These are phyloP conservation scores for Keithomyces neogunnii DNA, from an alignment of 2,329 filamentous ascomycete species.

Conservation along the genomic window DNA sequence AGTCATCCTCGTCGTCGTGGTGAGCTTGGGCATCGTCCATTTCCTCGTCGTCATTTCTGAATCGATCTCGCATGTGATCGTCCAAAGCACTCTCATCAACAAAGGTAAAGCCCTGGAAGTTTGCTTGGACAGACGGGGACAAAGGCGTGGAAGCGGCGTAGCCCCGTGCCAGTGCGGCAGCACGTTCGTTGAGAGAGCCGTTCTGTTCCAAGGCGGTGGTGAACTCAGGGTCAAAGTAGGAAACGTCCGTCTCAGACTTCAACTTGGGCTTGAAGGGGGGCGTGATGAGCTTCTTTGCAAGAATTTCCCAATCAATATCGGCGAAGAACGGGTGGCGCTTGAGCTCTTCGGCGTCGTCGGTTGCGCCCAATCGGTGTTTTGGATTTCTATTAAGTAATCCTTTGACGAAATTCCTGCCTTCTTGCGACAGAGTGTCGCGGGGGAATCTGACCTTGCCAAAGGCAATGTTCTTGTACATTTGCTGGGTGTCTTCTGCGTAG, in stretches of 20 bases:
- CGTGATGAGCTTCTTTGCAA: slow-evolving; percentile 84
- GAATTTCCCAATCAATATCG: slow-evolving; percentile 85
- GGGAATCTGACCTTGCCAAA: slow-evolving; percentile 98
- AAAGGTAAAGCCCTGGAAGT: slow-evolving; percentile 97
- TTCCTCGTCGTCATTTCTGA: slow-evolving; percentile 43
- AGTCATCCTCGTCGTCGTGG: slow-evolving; percentile 41
- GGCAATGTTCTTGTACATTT: slow-evolving; percentile 99
- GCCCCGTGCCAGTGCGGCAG: slow-evolving; percentile 75
- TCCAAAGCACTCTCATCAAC: slow-evolving; percentile 97
- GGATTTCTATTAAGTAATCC: slow-evolving; percentile 94
- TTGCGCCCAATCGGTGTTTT: slow-evolving; percentile 86
- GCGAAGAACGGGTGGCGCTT: slow-evolving; percentile 92
- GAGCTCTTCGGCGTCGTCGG: slow-evolving; percentile 84
- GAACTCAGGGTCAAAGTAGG: slow-evolving; percentile 97
- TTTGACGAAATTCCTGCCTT: slow-evolving; percentile 97
- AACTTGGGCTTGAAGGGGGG: slow-evolving; percentile 97
- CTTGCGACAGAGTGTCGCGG: slow-evolving; percentile 84
- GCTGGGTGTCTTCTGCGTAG: slow-evolving; percentile 97
- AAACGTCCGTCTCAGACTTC: slow-evolving; percentile 91
- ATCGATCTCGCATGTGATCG: slow-evolving; percentile 60
- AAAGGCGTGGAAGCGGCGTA: slow-evolving; percentile 86
- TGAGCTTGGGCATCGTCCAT: slow-evolving; percentile 46
- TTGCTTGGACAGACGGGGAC: slow-evolving; percentile 91
- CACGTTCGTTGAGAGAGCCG: slow-evolving; percentile 82
- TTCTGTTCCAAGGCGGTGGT: slow-evolving; percentile 87